Base-by-base conservation (phyloP, 2,329 filamentous ascomycete species). In the Pleurostoma richardsiae region DNA sequence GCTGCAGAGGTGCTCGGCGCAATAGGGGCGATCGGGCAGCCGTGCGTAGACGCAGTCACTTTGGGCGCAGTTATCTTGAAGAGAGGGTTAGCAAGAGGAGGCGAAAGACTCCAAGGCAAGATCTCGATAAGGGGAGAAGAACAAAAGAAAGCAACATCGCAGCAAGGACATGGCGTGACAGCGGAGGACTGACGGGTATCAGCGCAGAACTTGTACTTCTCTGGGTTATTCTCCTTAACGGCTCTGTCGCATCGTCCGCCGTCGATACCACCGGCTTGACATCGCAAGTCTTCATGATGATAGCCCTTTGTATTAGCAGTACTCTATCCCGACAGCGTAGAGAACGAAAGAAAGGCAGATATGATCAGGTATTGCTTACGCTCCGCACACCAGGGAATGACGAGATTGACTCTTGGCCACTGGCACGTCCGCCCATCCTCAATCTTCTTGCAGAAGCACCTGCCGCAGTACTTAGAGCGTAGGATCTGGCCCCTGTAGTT, bases 151-250 rank as follows among this genome's bases (percentile, higher is more conserved):
- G 19, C 19, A 19, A 19, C 19, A 19, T 19, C 2, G 19, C 19
- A 19, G 19, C 19, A 19, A 19, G 19, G 19, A 19, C 19, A 19
- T 19, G 19, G 19, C 19, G 19, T 11, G 5, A 26, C 3, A 7
- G 5, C 10, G 10, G 33, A 28, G 10, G 30, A 52, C 56, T 42
- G 42, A 59, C 56, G 56, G 8, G 19, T 2, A 19, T 53, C 51
- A 8, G 44, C 46, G 43, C 57, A 59, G 27, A 49, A 58, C 26
- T 47, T 48, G 40, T 45, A 60, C 33, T 41, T 49, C 10, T 44
- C 43, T n/a, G 57, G 56, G 30, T 57, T 48, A 1, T 49, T 49
- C 8, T 54, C 48, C 47, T 54, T 57, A 10, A 59, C 52, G 8
- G 44, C 43, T 36, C 48, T 50, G n/a, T 29, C 44, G 41, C 57